Conservation (phyloP, 805 yeast species). For the Spathaspora gorwiae region DNA sequence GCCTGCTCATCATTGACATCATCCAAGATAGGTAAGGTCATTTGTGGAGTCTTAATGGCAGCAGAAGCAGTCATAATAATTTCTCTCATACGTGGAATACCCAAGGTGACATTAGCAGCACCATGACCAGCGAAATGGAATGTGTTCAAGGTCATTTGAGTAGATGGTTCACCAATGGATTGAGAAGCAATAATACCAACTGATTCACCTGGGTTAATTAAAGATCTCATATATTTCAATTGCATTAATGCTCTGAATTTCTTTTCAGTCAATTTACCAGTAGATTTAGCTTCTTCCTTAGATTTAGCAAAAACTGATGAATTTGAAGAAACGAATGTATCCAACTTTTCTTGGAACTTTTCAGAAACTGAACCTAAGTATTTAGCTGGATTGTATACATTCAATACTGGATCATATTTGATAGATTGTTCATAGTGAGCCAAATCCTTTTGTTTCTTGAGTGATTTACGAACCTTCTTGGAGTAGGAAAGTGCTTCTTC, state of each 20-base stretch:
- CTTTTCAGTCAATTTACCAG: slow-evolving; percentile 60
- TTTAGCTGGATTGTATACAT: slow-evolving; percentile 82
- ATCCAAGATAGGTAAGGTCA: slow-evolving; percentile 80
- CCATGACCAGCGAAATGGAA: slow-evolving; percentile 99
- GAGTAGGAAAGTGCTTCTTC: slow-evolving; percentile 74
- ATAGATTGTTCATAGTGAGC: slow-evolving; percentile 59
- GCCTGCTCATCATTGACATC: slow-evolving; percentile 86
- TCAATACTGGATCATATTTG: slow-evolving; percentile 84
- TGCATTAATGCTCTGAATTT: slow-evolving; percentile 96
- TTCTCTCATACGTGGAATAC: slow-evolving; percentile 99
- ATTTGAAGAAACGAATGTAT: slow-evolving; percentile 57
- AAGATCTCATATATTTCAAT: slow-evolving; percentile 93
- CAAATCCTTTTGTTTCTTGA: slow-evolving; percentile 56
- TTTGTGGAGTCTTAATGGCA: slow-evolving; percentile 95
- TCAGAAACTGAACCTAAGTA: slow-evolving; percentile 93
- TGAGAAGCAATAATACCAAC: slow-evolving; percentile 98
- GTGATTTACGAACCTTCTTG: slow-evolving; percentile 74
- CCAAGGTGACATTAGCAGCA: slow-evolving; percentile 98
- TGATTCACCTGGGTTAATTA: slow-evolving; percentile 94
- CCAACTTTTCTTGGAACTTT: slow-evolving; percentile 76
- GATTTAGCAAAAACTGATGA: slow-evolving; percentile 50
- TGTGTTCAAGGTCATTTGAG: slow-evolving; percentile 96
- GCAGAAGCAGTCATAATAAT: slow-evolving; percentile 99
- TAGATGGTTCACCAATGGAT: slow-evolving; percentile 98
- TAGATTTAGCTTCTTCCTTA: slow-evolving; percentile 40